Evolutionary conservation across 2,329 filamentous ascomycete species (phyloP).

Genomic region (Chrysoporthe austroafricana): DNA sequence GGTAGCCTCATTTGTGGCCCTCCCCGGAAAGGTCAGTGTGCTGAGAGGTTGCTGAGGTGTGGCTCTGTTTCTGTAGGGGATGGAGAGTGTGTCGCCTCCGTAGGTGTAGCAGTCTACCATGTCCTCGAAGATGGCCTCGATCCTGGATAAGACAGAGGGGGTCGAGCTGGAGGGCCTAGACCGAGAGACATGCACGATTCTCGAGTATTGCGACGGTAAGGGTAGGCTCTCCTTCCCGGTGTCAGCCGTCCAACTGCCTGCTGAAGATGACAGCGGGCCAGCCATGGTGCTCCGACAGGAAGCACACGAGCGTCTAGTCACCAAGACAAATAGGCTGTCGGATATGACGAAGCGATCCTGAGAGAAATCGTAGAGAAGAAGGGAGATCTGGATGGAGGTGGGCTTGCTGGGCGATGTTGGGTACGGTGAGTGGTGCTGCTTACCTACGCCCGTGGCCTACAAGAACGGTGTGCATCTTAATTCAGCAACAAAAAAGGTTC

Average conservation of each 20-base stretch:
- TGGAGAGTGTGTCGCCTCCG: slow-evolving; percentile 45
- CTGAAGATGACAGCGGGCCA: neutral
- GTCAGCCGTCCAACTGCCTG: neutral
- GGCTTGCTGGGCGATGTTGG: neutral
- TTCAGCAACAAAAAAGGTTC: neutral
- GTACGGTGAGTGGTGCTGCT: neutral
- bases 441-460: neutral
- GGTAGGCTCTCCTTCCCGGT: neutral
- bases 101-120: slow-evolving; percentile 55
- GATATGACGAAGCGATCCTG: neutral
- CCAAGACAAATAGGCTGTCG: neutral
- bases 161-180: slow-evolving; percentile 23
- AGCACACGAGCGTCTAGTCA: too few relatives aligned
- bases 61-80: slow-evolving; percentile 48
- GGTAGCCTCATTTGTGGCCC: slow-evolving; percentile 49
- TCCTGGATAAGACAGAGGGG: slow-evolving; percentile 49
- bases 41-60: slow-evolving; percentile 22
- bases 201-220: slow-evolving; percentile 11
- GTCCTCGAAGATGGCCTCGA: slow-evolving; percentile 58
- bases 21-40: slow-evolving; percentile 50
- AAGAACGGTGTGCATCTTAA: too few relatives aligned
- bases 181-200: slow-evolving; percentile 7
- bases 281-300: neutral
- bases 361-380: neutral
- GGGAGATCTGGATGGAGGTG: neutral